Evolutionary conservation across 2,329 filamentous ascomycete genomes (phyloP).

Genomic region (Colletotrichum godetiae): DNA sequence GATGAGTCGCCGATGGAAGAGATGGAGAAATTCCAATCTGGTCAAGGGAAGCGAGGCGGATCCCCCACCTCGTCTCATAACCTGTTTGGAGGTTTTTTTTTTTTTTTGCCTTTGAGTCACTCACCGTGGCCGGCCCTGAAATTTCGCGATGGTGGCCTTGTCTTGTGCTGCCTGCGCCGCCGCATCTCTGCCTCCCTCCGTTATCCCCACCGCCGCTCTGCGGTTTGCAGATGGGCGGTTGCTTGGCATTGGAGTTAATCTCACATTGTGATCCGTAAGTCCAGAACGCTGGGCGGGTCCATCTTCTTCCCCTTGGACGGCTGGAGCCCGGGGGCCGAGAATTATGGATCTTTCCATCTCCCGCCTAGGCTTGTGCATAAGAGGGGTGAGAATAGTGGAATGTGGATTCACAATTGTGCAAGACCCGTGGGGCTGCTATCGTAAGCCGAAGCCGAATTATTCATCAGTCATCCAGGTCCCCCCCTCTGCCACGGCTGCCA

Average conservation of each 20-base stretch:
- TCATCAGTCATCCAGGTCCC: constrained; percentile 14
- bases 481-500: not conserved
- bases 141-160: not conserved
- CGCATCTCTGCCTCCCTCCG: not conserved
- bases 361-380: not conserved
- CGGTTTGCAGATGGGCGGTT: not conserved
- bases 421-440: not conserved
- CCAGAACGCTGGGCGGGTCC: constrained; percentile 6
- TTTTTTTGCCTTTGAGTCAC: not conserved
- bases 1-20: no score
- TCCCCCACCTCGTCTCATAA: no score
- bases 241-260: constrained; percentile 21
- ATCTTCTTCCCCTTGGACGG: not conserved
- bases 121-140: not conserved
- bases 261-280: constrained; percentile 7
- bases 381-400: not conserved
- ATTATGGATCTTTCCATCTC: not conserved
- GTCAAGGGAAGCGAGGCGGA: not conserved
- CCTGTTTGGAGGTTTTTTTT: no score
- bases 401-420: not conserved
- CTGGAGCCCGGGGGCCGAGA: not conserved
- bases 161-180: not conserved
- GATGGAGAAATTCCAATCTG: not conserved
- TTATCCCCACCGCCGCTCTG: not conserved
- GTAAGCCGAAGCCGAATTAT: constrained; percentile 30